A percentile compares a stretch with the other conserved stretches of the same genome.
Conservation (phyloP, 2,329 filamentous ascomycete species). For the Lachnellula suecica region DNA sequence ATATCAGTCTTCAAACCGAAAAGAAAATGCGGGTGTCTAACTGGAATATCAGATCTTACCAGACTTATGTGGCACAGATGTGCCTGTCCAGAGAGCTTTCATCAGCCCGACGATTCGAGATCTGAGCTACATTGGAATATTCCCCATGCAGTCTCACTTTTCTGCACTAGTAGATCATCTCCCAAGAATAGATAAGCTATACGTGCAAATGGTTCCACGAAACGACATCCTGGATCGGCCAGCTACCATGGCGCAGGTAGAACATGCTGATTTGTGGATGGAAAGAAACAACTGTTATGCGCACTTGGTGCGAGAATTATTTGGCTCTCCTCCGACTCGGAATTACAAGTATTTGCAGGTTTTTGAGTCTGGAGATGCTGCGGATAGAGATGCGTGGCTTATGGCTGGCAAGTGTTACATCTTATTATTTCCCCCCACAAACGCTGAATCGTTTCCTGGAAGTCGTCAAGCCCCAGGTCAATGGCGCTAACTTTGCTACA, state of each 20-base stretch:
- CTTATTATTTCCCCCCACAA: not conserved
- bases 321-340: slow-evolving; percentile 23
- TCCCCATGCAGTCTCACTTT: slow-evolving; percentile 64
- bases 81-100: slow-evolving; percentile 36
- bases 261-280: slow-evolving; percentile 32
- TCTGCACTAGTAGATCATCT: slow-evolving; percentile 47
- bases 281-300: slow-evolving; percentile 32
- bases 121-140: slow-evolving; percentile 63
- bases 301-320: slow-evolving; percentile 28
- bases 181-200: slow-evolving; percentile 51
- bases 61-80: slow-evolving; percentile 45
- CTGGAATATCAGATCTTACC: slow-evolving; percentile 54
- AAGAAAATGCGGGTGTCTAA: not conserved
- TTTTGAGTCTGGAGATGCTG: slow-evolving; percentile 51
- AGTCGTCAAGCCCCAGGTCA: not conserved
- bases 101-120: slow-evolving; percentile 45
- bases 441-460: not conserved
- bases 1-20: not conserved
- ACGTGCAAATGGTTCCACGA: slow-evolving; percentile 49
- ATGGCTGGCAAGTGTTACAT: slow-evolving; percentile 32
- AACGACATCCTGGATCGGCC: slow-evolving; percentile 35
- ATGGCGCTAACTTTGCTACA: not conserved
- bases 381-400: slow-evolving; percentile 46
- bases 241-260: slow-evolving; percentile 21
- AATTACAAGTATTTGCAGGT: slow-evolving; percentile 45